Evolutionary conservation across 225 moss, liverwort and hornwort genomes (phyloP), one percentile per base, ranked within the genome.

Genomic region (Thuidium tamariscinum): DNA sequence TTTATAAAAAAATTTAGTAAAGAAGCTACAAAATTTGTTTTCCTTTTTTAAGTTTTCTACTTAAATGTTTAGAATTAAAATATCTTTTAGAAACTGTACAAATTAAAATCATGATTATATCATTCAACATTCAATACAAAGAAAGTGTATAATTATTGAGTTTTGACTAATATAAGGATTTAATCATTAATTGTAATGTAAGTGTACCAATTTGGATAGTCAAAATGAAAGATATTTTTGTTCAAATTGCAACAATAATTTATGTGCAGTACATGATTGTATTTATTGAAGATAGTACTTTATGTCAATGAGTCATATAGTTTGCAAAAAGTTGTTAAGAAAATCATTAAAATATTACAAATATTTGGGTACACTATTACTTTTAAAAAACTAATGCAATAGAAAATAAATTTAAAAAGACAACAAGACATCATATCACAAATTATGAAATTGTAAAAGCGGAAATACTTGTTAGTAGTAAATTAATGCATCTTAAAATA

Each of bases 81-180:
- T 11, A 1, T 32, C 19, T 48, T 30, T 4, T 0, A 30, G 1
- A 0, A 73, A 30, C 4, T 73, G 19, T 46, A 11, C 10, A 17
- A 48, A 48, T 11, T 1, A 30, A 11, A 48, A 73, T 30, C 7
- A 11, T 19, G 1, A 73, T 73, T 73, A 7, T 44, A 44, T 11
- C 2, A 30, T 2, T 2, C 2, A 72, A 18, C 1, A 29, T 73
- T 73, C 4, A 30, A 11, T 30, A 48, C 1, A 19, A 46, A 72
- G 4, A n/a, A n/a, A n/a, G n/a, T n/a, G n/a, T 0, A 0, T 11
- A 48, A 1, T n/a, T n/a, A 19, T 48, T 32, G 2, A 30, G 0
- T 23, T 4, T 23, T 75, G 5, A 9, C 0, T 22, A 0, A 5
- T n/a, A 14, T 0, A 34, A 29, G 2, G 5, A 48, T 51, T 21